Evolutionary conservation across 768 basidiomycete species (phyloP).

Genomic region (Mycena epipterygia): DNA sequence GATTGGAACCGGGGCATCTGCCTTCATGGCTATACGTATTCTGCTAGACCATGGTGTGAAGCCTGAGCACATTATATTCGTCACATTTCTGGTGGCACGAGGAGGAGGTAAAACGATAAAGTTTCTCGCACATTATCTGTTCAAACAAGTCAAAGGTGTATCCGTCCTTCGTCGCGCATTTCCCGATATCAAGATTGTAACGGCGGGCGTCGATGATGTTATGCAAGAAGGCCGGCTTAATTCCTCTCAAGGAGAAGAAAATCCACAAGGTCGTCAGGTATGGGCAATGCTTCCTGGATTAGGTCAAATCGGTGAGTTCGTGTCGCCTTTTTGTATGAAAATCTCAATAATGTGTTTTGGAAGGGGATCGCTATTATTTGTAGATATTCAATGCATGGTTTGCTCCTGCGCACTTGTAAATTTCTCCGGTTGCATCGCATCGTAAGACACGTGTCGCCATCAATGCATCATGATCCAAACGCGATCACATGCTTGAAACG

Average conservation of each 20-base stretch:
- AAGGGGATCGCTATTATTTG: slow-evolving; percentile 60
- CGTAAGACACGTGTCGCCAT: too few relatives aligned
- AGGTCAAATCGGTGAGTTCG: slow-evolving; percentile 82
- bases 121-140: background rate
- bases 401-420: background rate
- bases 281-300: slow-evolving; percentile 92
- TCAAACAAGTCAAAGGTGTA: slow-evolving; percentile 45
- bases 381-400: slow-evolving; percentile 27
- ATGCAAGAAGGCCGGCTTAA: slow-evolving; percentile 83
- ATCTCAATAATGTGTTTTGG: background rate
- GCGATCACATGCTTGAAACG: background rate
- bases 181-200: slow-evolving; percentile 86
- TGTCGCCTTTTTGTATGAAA: slow-evolving; percentile 21
- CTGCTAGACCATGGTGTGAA: slow-evolving; percentile 93
- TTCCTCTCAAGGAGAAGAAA: slow-evolving; percentile 64
- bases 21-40: slow-evolving; percentile 95
- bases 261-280: slow-evolving; percentile 68
- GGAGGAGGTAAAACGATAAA: slow-evolving; percentile 65
- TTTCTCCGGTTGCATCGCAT: too few relatives aligned
- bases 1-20: slow-evolving; percentile 94
- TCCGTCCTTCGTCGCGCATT: slow-evolving; percentile 86
- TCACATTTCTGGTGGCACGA: slow-evolving; percentile 90
- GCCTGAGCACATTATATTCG: slow-evolving; percentile 89
- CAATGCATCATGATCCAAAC: too few relatives aligned
- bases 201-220: slow-evolving; percentile 84